Evolutionary conservation across 2,329 filamentous ascomycete species (phyloP).

Genomic region (Claviceps spartinae): DNA sequence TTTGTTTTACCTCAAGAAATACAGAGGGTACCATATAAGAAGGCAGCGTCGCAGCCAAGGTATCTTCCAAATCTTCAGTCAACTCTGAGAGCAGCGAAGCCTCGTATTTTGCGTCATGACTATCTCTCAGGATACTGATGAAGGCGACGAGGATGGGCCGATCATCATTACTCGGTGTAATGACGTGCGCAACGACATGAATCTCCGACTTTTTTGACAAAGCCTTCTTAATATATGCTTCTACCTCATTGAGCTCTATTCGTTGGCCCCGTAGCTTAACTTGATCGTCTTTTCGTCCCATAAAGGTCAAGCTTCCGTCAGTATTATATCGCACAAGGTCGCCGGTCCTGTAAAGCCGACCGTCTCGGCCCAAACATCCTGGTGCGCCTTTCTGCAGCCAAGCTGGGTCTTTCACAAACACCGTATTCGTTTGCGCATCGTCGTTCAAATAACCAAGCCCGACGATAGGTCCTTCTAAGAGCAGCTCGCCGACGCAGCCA

Average conservation of each 20-base stretch:
- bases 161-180: no score
- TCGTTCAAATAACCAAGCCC: constrained; percentile 1
- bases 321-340: constrained; percentile 10
- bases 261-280: constrained; percentile 15
- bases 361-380: background rate
- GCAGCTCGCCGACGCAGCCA: constrained; percentile 2
- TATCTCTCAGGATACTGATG: background rate
- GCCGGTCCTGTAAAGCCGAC: constrained; percentile 11
- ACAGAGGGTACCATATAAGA: background rate
- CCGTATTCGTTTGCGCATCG: background rate
- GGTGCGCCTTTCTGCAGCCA: constrained; percentile 3
- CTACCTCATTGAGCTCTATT: constrained; percentile 12
- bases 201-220: background rate
- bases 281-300: constrained; percentile 13
- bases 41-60: background rate
- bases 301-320: constrained; percentile 12
- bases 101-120: background rate
- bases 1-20: background rate
- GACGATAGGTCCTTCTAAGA: background rate
- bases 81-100: background rate
- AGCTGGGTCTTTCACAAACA: background rate
- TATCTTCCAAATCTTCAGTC: background rate
- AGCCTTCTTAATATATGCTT: background rate
- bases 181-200: background rate
- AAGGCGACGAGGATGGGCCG: background rate